A percentile compares a stretch with the other conserved stretches of the same genome.
These are phyloP conservation scores for Wickerhamomyces sp. DNA, from an alignment of 1,139 yeast genomes.

Conservation along the genomic window DNA sequence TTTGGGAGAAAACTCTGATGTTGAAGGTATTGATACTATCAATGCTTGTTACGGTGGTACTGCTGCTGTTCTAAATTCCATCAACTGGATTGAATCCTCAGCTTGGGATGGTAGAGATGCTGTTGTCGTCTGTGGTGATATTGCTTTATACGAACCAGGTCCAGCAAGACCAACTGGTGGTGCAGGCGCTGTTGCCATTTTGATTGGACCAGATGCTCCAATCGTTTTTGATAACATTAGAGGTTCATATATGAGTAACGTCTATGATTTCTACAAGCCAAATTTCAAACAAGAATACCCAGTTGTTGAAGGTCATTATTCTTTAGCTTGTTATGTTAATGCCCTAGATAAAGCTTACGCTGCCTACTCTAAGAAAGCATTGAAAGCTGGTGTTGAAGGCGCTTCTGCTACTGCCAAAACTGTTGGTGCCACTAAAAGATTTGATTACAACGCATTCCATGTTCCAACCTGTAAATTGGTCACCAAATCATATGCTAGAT, in stretches of 20 bases:
- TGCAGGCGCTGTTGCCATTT: slow-evolving; percentile 93
- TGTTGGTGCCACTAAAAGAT: slow-evolving; percentile 63
- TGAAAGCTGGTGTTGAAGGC: slow-evolving; percentile 44
- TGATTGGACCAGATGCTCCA: slow-evolving; percentile 98
- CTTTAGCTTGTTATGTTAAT: slow-evolving; percentile 88
- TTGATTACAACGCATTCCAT: slow-evolving; percentile 96
- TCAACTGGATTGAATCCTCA: slow-evolving; percentile 95
- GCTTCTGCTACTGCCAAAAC: slow-evolving; percentile 36
- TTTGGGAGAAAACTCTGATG: slow-evolving; percentile 81
- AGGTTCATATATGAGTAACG: slow-evolving; percentile 94
- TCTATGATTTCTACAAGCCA: slow-evolving; percentile 97
- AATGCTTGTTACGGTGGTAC: slow-evolving; percentile 99
- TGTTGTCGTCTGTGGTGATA: slow-evolving; percentile 94
- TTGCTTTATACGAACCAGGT: slow-evolving; percentile 95
- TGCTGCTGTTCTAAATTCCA: slow-evolving; percentile 84
- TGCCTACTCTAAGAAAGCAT: slow-evolving; percentile 75
- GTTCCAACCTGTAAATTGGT: slow-evolving; percentile 98
- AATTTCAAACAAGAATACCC: slow-evolving; percentile 97
- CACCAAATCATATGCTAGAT: slow-evolving; percentile 86
- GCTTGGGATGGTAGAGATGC: slow-evolving; percentile 99
- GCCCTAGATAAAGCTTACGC: slow-evolving; percentile 88
- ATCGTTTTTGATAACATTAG: slow-evolving; percentile 83
- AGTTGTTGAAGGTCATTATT: slow-evolving; percentile 95
- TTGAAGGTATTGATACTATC: slow-evolving; percentile 94
- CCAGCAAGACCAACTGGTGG: slow-evolving; percentile 99